Evolutionary conservation across 2,329 filamentous ascomycete genomes (phyloP).

Genomic region (Apiospora marii): DNA sequence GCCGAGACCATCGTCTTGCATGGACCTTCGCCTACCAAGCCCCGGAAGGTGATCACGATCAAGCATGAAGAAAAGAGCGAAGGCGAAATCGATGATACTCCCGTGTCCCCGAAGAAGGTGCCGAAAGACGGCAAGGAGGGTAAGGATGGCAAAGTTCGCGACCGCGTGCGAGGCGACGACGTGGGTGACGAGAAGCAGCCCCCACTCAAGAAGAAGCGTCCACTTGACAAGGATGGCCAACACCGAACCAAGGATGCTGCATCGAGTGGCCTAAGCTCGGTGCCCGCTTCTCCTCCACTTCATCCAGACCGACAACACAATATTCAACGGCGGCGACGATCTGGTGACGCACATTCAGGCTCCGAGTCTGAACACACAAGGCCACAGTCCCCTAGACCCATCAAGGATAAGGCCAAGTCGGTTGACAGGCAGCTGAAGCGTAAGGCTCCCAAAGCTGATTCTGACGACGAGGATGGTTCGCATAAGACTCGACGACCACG

Average conservation of each 20-base stretch:
- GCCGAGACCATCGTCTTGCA: conserved; percentile 76
- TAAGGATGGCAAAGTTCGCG: conserved; percentile 27
- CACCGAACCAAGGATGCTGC: conserved; percentile 66
- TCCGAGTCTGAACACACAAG: conserved; percentile 65
- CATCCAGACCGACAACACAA: conserved; percentile 30
- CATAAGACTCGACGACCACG: conserved; percentile 64
- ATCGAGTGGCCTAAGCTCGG: conserved; percentile 35
- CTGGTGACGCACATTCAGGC: conserved; percentile 45
- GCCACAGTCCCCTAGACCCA: conserved; percentile 53
- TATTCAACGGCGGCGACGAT: conserved; percentile 49
- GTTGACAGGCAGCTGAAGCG: conserved; percentile 60
- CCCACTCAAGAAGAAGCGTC: conserved; percentile 60
- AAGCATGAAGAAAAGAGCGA: conserved; percentile 72
- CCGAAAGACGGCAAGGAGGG: conserved; percentile 44
- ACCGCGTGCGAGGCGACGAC: conserved; percentile 39
- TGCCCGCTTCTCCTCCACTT: conserved; percentile 23
- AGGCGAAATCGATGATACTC: conserved; percentile 54
- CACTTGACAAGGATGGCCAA: conserved; percentile 55
- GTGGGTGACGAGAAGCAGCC: conserved; percentile 45
- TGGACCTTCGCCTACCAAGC: conserved; percentile 69
- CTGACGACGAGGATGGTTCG: conserved; percentile 63
- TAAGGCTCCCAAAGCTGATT: conserved; percentile 61
- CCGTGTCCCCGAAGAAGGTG: conserved; percentile 43
- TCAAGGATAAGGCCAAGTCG: conserved; percentile 57
- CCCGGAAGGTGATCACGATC: conserved; percentile 68